Conservation (phyloP, 83 land plant species). For the Picea engelmannii region DNA sequence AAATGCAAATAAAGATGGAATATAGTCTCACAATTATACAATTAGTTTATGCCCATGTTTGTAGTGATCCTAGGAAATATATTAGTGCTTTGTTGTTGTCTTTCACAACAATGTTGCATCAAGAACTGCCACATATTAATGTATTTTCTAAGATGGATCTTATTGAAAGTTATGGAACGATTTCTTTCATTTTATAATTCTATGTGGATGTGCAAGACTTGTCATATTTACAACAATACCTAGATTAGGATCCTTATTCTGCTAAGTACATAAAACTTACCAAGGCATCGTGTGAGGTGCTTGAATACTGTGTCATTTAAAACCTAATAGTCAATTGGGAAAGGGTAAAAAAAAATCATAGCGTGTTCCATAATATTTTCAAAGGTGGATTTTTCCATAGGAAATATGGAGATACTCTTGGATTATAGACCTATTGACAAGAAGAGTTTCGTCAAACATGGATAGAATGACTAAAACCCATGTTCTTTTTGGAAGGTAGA, state of each 20-base stretch:
- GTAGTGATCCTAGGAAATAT: slow-evolving; percentile 96
- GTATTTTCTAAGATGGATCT: slow-evolving; percentile 97
- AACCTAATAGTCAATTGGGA: too few relatives aligned
- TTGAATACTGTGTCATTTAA: slow-evolving; percentile 55
- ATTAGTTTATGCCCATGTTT: slow-evolving; percentile 93
- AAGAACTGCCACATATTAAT: slow-evolving; percentile 94
- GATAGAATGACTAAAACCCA: too few relatives aligned
- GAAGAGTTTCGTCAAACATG: too few relatives aligned
- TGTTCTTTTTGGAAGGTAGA: too few relatives aligned
- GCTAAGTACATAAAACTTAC: slow-evolving; percentile 93
- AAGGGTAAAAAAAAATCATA: too few relatives aligned
- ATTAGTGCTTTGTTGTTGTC: slow-evolving; percentile 80
- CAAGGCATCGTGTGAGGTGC: slow-evolving; percentile 85
- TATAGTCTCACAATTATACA: slow-evolving; percentile 88
- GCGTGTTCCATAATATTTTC: too few relatives aligned
- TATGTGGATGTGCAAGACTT: slow-evolving; percentile 96
- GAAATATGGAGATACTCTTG: too few relatives aligned
- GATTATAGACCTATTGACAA: too few relatives aligned
- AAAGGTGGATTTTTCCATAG: too few relatives aligned
- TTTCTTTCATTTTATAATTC: slow-evolving; percentile 91
- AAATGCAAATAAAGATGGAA: slow-evolving; percentile 79
- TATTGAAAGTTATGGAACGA: slow-evolving; percentile 88
- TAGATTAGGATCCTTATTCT: slow-evolving; percentile 87
- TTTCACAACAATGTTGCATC: slow-evolving; percentile 71
- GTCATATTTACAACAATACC: slow-evolving; percentile 71